These are phyloP conservation scores for Triticum turgidum DNA, from an alignment of 176 grass and related monocot species.

Conservation along the genomic window DNA sequence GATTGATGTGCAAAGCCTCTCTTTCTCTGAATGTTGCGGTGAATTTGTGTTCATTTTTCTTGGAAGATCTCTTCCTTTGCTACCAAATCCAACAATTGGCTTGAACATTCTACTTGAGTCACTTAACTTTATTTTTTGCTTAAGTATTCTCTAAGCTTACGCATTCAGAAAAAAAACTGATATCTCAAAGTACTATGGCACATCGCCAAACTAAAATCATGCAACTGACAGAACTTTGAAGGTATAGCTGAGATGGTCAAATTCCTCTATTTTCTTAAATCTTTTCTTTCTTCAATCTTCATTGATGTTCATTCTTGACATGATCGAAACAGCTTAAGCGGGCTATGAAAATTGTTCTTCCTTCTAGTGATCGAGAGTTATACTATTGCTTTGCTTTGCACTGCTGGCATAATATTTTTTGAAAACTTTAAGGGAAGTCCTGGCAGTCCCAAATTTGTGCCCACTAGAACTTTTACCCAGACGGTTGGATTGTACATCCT, in stretches of 20 bases:
- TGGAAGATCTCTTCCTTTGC: neutral
- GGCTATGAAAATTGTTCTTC: neutral
- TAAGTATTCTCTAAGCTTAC: neutral
- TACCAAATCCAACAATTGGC: neutral
- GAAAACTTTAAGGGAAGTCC: neutral
- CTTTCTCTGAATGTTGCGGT: neutral
- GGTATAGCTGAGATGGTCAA: conserved; percentile 16
- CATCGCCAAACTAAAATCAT: neutral
- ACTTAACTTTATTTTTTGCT: neutral
- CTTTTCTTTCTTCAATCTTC: conserved; percentile 10
- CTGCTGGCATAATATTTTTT: neutral
- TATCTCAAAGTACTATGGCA: neutral
- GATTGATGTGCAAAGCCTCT: neutral
- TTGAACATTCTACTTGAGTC: neutral
- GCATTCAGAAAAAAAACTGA: neutral
- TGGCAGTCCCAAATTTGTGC: neutral
- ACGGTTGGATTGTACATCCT: neutral
- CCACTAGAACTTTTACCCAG: neutral
- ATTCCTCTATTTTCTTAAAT: neutral
- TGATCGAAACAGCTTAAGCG: neutral
- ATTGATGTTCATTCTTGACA: conserved; percentile 13
- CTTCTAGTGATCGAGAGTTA: neutral
- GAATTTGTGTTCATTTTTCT: neutral
- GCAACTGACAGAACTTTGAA: neutral
- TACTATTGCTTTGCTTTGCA: no score